A percentile compares a stretch with the other conserved stretches of the same genome.
Conservation (phyloP, 768 basidiomycete species). For the Pleurotus cornucopiae region DNA sequence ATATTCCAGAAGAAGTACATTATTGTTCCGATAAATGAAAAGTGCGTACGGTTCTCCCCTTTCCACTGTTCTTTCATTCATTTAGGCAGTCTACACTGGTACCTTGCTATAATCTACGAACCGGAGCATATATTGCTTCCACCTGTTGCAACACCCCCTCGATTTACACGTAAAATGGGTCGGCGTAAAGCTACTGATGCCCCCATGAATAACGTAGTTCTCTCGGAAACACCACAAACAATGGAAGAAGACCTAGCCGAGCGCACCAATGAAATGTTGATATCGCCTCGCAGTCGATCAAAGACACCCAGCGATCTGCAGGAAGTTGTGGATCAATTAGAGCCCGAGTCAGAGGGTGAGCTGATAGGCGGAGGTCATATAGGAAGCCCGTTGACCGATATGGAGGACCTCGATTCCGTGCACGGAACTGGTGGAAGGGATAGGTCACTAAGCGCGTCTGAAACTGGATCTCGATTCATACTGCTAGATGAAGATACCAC, state of each 20-base stretch:
- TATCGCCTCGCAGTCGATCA: neutral
- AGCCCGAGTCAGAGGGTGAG: neutral
- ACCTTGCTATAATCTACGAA: slow-evolving; percentile 88
- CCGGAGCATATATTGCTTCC: slow-evolving; percentile 63
- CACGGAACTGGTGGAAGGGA: neutral
- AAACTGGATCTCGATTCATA: neutral
- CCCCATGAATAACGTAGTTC: neutral
- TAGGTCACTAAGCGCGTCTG: neutral
- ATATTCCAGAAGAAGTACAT: slow-evolving; percentile 90
- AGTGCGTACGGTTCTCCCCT: slow-evolving; percentile 44
- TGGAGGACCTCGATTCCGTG: neutral
- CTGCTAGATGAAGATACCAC: neutral
- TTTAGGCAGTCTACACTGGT: slow-evolving; percentile 83
- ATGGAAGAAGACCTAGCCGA: neutral
- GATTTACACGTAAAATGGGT: slow-evolving; percentile 13
- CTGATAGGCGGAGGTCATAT: slow-evolving; percentile 1
- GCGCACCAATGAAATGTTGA: neutral
- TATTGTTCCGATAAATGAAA: slow-evolving; percentile 94
- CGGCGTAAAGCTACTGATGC: slow-evolving; percentile 8
- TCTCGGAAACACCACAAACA: neutral
- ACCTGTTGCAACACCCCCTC: slow-evolving; percentile 18
- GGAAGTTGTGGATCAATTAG: slow-evolving; percentile 7
- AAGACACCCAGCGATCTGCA: slow-evolving; percentile 10
- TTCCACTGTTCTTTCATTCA: neutral
- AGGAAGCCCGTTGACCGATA: neutral